These are phyloP conservation scores for Capsella rubella DNA, from an alignment of 441 rosid species.

Conservation along the genomic window DNA sequence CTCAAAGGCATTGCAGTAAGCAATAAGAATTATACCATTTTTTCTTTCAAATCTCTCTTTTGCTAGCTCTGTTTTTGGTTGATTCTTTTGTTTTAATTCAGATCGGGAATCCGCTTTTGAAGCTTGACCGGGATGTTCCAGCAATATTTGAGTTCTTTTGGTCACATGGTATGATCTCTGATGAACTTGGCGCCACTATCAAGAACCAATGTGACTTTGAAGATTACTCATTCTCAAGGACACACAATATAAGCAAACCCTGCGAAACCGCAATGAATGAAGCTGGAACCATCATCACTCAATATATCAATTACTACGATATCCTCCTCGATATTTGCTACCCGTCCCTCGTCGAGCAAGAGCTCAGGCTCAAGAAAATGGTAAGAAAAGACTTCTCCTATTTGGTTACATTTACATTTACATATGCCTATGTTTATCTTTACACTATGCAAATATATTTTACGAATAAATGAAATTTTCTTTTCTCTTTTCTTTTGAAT, in stretches of 20 bases:
- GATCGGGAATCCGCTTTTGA: conserved; percentile 91
- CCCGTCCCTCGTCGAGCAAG: conserved; percentile 82
- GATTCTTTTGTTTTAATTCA: conserved; percentile 36
- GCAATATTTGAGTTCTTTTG: conserved; percentile 78
- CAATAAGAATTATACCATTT: background rate
- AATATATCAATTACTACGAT: conserved; percentile 68
- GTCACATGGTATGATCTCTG: conserved; percentile 95
- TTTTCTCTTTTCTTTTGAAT: background rate
- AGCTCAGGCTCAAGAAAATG: conserved; percentile 70
- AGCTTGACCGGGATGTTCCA: conserved; percentile 63
- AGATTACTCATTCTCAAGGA: conserved; percentile 35
- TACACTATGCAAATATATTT: background rate
- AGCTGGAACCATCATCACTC: conserved; percentile 53
- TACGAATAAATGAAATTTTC: background rate
- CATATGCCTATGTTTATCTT: too few species aligned
- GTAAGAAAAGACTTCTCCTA: conserved; percentile 42
- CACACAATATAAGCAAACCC: conserved; percentile 51
- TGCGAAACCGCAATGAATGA: conserved; percentile 55
- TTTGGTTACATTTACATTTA: background rate
- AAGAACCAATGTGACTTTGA: conserved; percentile 66
- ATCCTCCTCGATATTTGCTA: conserved; percentile 80
- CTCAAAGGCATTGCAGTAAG: conserved; percentile 94
- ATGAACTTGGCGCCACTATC: conserved; percentile 71
- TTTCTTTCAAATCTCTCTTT: background rate
- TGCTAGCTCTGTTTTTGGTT: background rate